These are phyloP conservation scores for Cornus kousa DNA, from an alignment of 148 eudicot species.

Conservation along the genomic window DNA sequence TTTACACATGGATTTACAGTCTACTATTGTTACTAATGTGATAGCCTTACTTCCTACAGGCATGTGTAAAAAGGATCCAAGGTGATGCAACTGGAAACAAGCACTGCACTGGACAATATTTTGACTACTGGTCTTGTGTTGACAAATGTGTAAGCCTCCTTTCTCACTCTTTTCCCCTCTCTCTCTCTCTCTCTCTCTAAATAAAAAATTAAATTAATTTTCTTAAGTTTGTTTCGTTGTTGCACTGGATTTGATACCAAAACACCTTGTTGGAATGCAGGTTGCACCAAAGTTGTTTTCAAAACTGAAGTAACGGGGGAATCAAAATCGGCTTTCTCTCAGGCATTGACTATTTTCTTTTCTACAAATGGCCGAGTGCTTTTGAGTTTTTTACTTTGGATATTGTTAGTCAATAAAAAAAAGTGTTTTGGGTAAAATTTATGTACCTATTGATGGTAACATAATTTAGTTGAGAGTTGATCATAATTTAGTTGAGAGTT, in stretches of 20 bases:
- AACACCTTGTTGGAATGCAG: slow-evolving; percentile 5
- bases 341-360: neutral
- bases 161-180: neutral
- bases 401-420: slow-evolving; percentile 1
- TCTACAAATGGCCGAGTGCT: neutral
- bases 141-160: slow-evolving; percentile 23
- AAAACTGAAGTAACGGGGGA: slow-evolving; percentile 8
- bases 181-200: neutral
- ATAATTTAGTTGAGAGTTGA: too few species aligned
- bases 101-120: slow-evolving; percentile 25
- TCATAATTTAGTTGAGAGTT: too few species aligned
- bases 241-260: neutral
- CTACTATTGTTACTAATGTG: neutral
- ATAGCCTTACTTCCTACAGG: slow-evolving; percentile 14
- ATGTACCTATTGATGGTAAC: neutral
- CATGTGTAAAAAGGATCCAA: slow-evolving; percentile 20
- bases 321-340: neutral
- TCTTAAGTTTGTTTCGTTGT: neutral
- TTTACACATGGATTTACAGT: neutral
- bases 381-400: neutral
- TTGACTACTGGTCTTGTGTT: slow-evolving; percentile 25
- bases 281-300: slow-evolving; percentile 17
- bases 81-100: slow-evolving; percentile 21
- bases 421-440: neutral
- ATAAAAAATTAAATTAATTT: neutral